phyloP scores from a whole-genome alignment of 164 flowering plant species.

The Vitis rotundifolia region DNA sequence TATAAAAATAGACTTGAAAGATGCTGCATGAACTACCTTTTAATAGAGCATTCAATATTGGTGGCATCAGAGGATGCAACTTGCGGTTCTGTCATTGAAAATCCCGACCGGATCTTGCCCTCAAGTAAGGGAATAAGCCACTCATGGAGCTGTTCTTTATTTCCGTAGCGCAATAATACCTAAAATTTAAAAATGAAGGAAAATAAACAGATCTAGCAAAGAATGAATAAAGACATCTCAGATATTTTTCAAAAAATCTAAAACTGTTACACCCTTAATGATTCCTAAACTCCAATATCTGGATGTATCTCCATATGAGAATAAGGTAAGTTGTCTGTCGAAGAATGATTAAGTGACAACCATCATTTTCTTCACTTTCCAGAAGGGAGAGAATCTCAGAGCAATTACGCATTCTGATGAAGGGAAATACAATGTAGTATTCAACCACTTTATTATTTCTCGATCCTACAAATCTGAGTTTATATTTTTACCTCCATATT shows the following conservation, averaged over 20 bases:
- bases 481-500: slow-evolving; percentile 86
- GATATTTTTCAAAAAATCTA: not conserved
- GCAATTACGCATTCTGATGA: not conserved
- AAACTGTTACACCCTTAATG: not conserved
- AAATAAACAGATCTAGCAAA: not conserved
- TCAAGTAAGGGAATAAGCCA: slow-evolving; percentile 97
- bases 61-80: slow-evolving; percentile 99
- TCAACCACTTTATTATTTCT: not conserved
- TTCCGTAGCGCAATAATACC: slow-evolving; percentile 93
- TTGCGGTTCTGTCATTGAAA: slow-evolving; percentile 98
- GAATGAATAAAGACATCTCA: too few species aligned
- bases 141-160: slow-evolving; percentile 69
- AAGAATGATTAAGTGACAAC: too few species aligned
- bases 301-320: too few species aligned
- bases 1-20: not conserved
- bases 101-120: slow-evolving; percentile 89
- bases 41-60: slow-evolving; percentile 91
- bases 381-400: not conserved
- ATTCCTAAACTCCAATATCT: too few species aligned
- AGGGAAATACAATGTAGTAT: not conserved
- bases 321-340: too few species aligned
- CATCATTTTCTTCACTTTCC: not conserved
- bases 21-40: slow-evolving; percentile 42
- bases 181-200: slow-evolving; percentile 15
- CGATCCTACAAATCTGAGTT: not conserved